These are phyloP conservation scores for Raphanus hybrid DNA, from an alignment of 441 rosid genomes.

Conservation along the genomic window DNA sequence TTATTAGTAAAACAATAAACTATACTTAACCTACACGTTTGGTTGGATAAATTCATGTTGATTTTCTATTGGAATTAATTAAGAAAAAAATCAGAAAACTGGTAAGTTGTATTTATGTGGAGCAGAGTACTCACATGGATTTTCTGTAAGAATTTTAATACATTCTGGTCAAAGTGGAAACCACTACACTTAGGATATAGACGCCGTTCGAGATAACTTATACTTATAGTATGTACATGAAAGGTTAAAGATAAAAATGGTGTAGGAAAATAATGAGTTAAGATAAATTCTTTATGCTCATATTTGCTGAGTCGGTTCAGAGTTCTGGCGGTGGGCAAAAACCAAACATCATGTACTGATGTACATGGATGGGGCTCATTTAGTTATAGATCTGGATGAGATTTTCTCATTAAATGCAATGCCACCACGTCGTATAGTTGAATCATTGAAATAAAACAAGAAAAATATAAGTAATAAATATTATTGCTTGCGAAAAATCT, in stretches of 20 bases:
- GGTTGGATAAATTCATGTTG: conserved; percentile 18
- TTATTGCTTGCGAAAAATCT: conserved; percentile 10
- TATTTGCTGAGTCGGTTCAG: conserved; percentile 31
- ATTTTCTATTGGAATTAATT: neutral
- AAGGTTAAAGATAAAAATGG: neutral
- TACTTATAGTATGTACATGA: neutral
- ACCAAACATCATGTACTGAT: conserved; percentile 16
- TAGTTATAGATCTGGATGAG: conserved; percentile 32
- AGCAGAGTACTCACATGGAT: conserved; percentile 35
- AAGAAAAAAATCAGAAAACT: conserved; percentile 5
- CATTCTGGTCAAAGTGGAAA: conserved; percentile 37
- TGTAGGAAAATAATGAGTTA: neutral
- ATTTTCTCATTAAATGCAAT: conserved; percentile 35
- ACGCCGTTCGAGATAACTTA: neutral
- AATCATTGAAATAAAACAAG: conserved; percentile 10
- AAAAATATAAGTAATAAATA: neutral
- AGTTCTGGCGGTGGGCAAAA: conserved; percentile 25
- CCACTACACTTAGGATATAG: conserved; percentile 20
- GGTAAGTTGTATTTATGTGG: conserved; percentile 39
- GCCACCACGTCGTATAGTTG: conserved; percentile 3
- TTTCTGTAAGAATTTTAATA: conserved; percentile 29
- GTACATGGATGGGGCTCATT: conserved; percentile 36
- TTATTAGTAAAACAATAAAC: conserved; percentile 11
- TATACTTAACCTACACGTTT: neutral
- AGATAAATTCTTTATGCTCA: conserved; percentile 6